Evolutionary conservation across 208 protist species (phyloP).

Genomic region (Borovskyia barvae): DNA sequence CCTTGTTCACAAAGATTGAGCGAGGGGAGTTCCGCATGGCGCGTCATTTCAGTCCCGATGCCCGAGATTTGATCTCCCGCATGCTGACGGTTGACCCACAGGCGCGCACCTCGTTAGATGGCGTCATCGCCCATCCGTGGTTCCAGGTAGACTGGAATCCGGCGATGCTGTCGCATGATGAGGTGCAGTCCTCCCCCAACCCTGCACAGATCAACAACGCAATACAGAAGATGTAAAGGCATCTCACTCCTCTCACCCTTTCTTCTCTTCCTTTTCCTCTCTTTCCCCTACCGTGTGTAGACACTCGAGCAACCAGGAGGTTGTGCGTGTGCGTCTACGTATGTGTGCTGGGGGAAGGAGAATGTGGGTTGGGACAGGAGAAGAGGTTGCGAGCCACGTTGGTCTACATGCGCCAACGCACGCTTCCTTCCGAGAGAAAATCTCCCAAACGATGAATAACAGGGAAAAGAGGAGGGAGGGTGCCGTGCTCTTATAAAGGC

Average conservation of each 20-base stretch:
- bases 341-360: too few species aligned
- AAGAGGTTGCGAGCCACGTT: too few species aligned
- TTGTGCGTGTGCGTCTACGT: too few species aligned
- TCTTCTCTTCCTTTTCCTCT: too few species aligned
- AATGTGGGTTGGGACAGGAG: too few species aligned
- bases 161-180: conserved; percentile 22
- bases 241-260: neutral
- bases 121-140: conserved; percentile 88
- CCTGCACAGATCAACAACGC: conserved; percentile 29
- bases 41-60: conserved; percentile 62
- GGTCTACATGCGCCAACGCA: too few species aligned
- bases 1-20: conserved; percentile 92
- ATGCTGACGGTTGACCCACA: conserved; percentile 86
- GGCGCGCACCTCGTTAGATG: conserved; percentile 78
- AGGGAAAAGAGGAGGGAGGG: too few species aligned
- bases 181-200: conserved; percentile 12
- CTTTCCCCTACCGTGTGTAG: too few species aligned
- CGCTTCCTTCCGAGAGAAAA: too few species aligned
- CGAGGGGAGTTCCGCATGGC: conserved; percentile 83
- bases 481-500: too few species aligned
- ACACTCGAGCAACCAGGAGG: too few species aligned
- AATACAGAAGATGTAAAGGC: conserved; percentile 37
- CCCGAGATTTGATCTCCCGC: conserved; percentile 58
- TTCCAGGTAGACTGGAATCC: conserved; percentile 76
- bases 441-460: too few species aligned